Conservation (phyloP, 495 filamentous ascomycete species). For the Chaetomium fimeti region DNA sequence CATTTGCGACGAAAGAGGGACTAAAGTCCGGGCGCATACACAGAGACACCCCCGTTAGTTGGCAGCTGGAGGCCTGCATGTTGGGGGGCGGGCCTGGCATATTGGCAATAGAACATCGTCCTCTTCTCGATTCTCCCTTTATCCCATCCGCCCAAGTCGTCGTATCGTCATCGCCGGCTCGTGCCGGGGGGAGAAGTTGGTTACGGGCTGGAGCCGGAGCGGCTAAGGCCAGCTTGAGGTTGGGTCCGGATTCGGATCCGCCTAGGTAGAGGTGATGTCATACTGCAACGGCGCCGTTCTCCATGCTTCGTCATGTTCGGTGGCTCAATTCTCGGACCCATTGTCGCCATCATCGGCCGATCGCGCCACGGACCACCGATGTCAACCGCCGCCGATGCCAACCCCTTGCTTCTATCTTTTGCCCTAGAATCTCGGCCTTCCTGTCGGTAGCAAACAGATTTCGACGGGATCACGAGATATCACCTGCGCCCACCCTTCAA, state of each 20-base stretch:
- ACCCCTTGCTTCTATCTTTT: slow-evolving; percentile 42
- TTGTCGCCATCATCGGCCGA: slow-evolving; percentile 50
- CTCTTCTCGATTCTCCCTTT: no score
- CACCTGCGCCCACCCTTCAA: not conserved
- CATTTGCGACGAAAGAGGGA: not conserved
- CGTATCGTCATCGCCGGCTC: not conserved
- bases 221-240: not conserved
- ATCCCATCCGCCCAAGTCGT: no score
- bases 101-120: no score
- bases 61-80: no score
- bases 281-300: not conserved
- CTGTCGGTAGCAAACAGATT: not conserved
- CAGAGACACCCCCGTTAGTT: no score
- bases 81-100: no score
- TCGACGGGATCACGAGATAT: not conserved
- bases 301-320: not conserved
- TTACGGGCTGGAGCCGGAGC: not conserved
- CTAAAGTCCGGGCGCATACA: no score
- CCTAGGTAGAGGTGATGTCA: not conserved
- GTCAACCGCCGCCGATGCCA: no score
- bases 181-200: not conserved
- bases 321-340: not conserved
- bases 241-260: not conserved
- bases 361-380: slow-evolving; percentile 60
- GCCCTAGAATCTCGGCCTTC: not conserved